Evolutionary conservation across 305 asterid species (phyloP), one percentile per base, ranked within the genome.

Genomic region (Fraxinus baroniana): DNA sequence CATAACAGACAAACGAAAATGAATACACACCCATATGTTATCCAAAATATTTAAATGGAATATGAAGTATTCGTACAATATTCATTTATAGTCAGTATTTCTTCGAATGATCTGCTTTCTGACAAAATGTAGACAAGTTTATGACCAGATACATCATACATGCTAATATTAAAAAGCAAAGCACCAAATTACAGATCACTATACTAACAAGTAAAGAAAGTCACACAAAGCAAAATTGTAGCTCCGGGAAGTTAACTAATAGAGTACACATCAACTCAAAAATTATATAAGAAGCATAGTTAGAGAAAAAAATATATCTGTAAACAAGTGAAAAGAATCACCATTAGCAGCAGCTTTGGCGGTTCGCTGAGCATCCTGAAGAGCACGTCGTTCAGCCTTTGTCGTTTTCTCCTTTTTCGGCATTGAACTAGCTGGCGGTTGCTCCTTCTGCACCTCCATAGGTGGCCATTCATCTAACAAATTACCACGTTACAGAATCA

Each of bases 311-410:
- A 24, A 2, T 2, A 64, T 44, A 44, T 64, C 72, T 24, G 17
- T 24, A 10, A 64, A 10, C 15, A 28, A 74, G 78, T 13, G 9
- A 62, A 33, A 28, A 24, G 49, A 39, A 74, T 36, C 79, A 95
- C 99, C 97, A 93, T 88, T 94, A 1, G 92, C 81, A 71, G 97
- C 91, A 82, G 94, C 94, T 90, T 96, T 96, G 10, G 95, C 97
- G 82, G 98, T 98, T 68, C 98, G 87, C 83, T 96, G 98, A 17
- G 98, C 97, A 84, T 96, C 99, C 83, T 96, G 98, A 44, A 89
- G 83, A 13, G 98, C 99, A 24, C 99, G 93, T 80, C 98, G 89
- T 85, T 94, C 98, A 13, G 98, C 98, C 83, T 94, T 96, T 0
- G 95, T 88, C 1, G 95, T 90, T 89, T 93, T 92, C 90, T 93